These are phyloP conservation scores for Sanghuangporus baumii DNA, from an alignment of 1,284 basidiomycete genomes.

Conservation along the genomic window DNA sequence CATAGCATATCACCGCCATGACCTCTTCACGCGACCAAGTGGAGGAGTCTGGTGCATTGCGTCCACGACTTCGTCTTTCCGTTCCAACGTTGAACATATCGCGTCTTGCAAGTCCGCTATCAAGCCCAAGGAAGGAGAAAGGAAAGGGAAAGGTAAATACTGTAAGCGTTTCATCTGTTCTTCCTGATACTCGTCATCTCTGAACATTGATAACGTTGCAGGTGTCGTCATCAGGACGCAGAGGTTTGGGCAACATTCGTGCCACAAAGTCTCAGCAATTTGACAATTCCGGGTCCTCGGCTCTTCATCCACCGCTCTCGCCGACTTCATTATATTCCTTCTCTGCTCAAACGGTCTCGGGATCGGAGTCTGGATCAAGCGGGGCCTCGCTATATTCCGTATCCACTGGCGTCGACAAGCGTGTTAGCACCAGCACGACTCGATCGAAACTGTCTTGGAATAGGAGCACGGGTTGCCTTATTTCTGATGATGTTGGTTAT, in stretches of 20 bases:
- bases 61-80: background rate
- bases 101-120: background rate
- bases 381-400: background rate
- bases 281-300: background rate
- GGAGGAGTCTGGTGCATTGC: background rate
- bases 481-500: background rate
- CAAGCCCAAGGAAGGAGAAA: background rate
- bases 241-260: constrained; percentile 5
- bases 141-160: background rate
- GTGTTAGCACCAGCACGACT: background rate
- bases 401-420: background rate
- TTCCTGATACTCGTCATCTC: background rate
- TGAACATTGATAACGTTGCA: background rate
- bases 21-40: background rate
- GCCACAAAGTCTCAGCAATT: background rate
- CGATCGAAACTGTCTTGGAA: background rate
- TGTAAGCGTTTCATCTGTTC: background rate
- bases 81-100: background rate
- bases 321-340: background rate
- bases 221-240: constrained; percentile 6
- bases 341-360: background rate
- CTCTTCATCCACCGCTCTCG: background rate
- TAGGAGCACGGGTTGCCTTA: background rate
- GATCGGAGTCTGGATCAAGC: background rate
- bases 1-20: background rate